Evolutionary conservation across 306 rosid species (phyloP), one percentile per base, ranked within the genome.

Genomic region (Argentina anserina): DNA sequence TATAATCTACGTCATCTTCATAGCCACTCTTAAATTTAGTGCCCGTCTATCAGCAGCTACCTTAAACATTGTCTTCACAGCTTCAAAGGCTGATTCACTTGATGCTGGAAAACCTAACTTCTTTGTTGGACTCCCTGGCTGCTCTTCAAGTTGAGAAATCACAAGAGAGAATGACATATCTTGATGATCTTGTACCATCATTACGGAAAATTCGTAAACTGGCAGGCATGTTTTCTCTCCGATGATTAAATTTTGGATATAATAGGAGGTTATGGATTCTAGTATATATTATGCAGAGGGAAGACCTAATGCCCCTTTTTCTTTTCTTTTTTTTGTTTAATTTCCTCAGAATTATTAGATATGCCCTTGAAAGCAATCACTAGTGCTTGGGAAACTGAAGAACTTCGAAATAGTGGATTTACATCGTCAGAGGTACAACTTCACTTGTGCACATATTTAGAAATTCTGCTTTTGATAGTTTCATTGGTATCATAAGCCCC

Each of bases 331-430:
- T 58, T 53, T 15, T 31, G 17, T 73, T 60, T 76, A 71, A 29
- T 66, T 56, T 20, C 70, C 67, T 46, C 94, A 89, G 98, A 89
- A 73, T 80, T 94, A 72, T 80, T 94, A 79, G 98, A 94, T 46
- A 89, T 91, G 96, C 89, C 98, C 78, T 79, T 94, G 34, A 92
- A 84, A 78, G 91, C 95, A 41, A 80, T 94, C 68, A 94, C 89
- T 12, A 62, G 83, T n/a, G 83, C 89, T 71, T 94, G 97, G 98
- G 97, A 91, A 90, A 85, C 83, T 76, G 83, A 84, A 71, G 88
- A 86, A 65, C 73, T 94, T 70, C 70, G 66, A 46, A 71, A 67
- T 45, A 81, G 90, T 70, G 88, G 92, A 67, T 94, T 94, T 84
- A 81, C 90, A 2, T 25, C 20, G 37, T 76, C 85, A 21, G 92